Evolutionary conservation across 306 rosid species (phyloP), one percentile per base, ranked within the genome.

Genomic region (Quercus suber): DNA sequence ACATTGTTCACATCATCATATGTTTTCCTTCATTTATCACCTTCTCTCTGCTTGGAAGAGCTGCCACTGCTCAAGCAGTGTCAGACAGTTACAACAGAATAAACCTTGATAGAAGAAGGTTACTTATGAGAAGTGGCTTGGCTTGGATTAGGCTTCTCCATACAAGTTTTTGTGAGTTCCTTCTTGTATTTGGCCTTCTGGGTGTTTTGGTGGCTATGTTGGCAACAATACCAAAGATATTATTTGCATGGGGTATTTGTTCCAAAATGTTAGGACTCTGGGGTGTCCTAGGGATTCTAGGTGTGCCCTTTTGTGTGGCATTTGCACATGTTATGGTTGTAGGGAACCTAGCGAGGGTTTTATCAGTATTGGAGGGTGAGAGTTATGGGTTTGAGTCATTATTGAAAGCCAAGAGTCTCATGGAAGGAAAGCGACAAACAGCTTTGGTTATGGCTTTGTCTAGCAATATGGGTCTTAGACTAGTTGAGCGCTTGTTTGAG

Each of bases 81-180:
- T 74, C 83, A 13, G 79, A 80, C 31, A 68, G 49, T 58, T 80
- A 80, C 79, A 74, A 30, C 2, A 70, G 83, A 68, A 67, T 74
- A 20, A 33, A 28, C 61, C 75, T 74, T 19, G 79, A 80, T 5
- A 19, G 83, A 56, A 80, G 83, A 80, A 74, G 83, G 69, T 23
- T 80, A 30, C 21, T 80, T 41, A 27, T 74, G 79, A 80, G 70
- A 80, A 80, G 83, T 57, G 83, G 79, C 53, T 19, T 43, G 15
- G 45, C 75, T n/a, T 80, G 83, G 83, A 68, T 74, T 49, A 80
- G 69, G 76, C 83, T 80, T 74, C 79, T 80, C 27, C 69, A 80
- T n/a, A 74, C 79, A 28, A 69, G 75, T 69, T 43, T 80, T 37
- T 80, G 83, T 61, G 83, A 80, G 35, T 28, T 67, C 21, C 35